Percentiles rank a stretch among this genome's conserved stretches.
These are phyloP conservation scores for Rhizopogon vulgaris DNA, from an alignment of 768 basidiomycete genomes.

Conservation along the genomic window DNA sequence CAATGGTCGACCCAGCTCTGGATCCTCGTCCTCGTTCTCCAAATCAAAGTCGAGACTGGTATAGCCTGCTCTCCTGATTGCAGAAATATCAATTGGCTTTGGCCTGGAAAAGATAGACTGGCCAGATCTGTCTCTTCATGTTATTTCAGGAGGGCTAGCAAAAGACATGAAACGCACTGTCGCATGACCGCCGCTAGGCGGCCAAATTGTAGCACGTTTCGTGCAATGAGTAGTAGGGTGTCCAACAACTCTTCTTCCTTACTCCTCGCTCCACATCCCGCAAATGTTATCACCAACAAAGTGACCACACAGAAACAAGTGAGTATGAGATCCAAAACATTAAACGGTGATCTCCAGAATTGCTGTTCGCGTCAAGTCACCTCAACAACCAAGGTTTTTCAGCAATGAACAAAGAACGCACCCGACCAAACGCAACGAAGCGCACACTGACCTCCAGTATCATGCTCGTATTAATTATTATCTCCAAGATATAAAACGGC, in stretches of 20 bases:
- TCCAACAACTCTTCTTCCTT: constrained; percentile 94
- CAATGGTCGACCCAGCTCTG: constrained; percentile 50
- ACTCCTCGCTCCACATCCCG: constrained; percentile 75
- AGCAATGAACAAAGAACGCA: constrained; percentile 33
- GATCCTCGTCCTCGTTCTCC: constrained; percentile 45
- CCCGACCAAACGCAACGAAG: constrained; percentile 88
- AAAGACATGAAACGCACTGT: constrained; percentile 53
- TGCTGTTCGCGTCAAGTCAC: constrained; percentile 44
- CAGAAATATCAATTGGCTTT: constrained; percentile 78
- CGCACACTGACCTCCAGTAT: constrained; percentile 90
- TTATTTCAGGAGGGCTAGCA: not conserved
- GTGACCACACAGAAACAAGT: constrained; percentile 89
- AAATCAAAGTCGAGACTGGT: constrained; percentile 63
- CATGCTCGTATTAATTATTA: constrained; percentile 88
- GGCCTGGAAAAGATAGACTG: constrained; percentile 86
- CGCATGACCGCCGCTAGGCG: constrained; percentile 90
- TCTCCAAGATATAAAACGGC: constrained; percentile 85
- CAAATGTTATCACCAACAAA: constrained; percentile 79
- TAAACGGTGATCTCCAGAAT: constrained; percentile 96
- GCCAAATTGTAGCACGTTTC: constrained; percentile 90
- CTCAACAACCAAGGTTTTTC: not conserved
- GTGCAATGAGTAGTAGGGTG: constrained; percentile 83
- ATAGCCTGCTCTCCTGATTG: constrained; percentile 60
- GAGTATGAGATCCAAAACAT: constrained; percentile 81
- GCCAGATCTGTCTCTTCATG: constrained; percentile 52